phyloP scores from a whole-genome alignment of 495 filamentous ascomycete genomes.

The Talaromyces trachyspermus region DNA sequence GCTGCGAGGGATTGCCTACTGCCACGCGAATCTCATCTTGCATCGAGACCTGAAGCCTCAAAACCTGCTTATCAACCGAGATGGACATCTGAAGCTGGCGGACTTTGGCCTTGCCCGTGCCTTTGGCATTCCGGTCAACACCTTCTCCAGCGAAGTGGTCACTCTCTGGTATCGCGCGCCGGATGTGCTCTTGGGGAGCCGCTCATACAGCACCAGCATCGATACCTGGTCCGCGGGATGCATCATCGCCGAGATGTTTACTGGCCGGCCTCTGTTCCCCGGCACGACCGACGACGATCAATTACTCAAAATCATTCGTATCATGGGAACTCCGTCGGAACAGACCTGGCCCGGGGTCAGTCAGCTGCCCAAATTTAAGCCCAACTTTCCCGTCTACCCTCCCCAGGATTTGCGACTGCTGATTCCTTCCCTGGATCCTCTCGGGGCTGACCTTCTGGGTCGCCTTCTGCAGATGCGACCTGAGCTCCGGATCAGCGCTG shows the following conservation, averaged over 20 bases:
- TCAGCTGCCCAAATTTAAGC: constrained; percentile 88
- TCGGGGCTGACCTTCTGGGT: constrained; percentile 77
- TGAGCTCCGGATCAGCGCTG: constrained; percentile 81
- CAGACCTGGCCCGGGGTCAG: constrained; percentile 87
- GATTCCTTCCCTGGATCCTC: constrained; percentile 78
- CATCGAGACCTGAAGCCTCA: constrained; percentile 94
- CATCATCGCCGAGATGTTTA: constrained; percentile 99
- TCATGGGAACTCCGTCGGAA: constrained; percentile 94
- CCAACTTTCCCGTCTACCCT: constrained; percentile 84
- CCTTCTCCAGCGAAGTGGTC: constrained; percentile 95
- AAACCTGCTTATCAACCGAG: constrained; percentile 89
- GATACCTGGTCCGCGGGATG: constrained; percentile 97
- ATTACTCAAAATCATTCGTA: constrained; percentile 87
- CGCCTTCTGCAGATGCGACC: constrained; percentile 90
- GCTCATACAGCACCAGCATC: constrained; percentile 95
- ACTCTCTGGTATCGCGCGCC: constrained; percentile 95
- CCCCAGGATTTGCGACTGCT: constrained; percentile 83
- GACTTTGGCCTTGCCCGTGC: constrained; percentile 90
- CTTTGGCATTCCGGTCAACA: constrained; percentile 96
- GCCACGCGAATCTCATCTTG: constrained; percentile 89
- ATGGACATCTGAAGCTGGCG: constrained; percentile 85
- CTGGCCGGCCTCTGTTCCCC: constrained; percentile 84
- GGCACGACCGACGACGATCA: constrained; percentile 97
- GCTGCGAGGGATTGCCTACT: constrained; percentile 88
- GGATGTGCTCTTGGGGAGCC: constrained; percentile 80